Evolutionary conservation across 108 stramenopile genomes (phyloP).

Genomic region (Hondaea fermentalgiana): DNA sequence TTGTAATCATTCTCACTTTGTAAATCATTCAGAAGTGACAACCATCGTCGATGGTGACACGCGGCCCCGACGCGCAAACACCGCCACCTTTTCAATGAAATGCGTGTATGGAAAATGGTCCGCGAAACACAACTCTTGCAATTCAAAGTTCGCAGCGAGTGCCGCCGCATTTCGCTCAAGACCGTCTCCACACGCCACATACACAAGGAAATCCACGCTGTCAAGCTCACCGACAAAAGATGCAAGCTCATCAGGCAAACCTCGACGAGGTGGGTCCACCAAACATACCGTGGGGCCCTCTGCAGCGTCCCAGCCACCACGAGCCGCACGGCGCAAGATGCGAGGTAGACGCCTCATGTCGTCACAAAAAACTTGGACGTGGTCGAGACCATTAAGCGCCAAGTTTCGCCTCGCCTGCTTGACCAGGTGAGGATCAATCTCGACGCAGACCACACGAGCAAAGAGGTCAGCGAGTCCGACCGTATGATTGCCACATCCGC

Average conservation of each 20-base stretch:
- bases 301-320: background rate
- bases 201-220: background rate
- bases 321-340: background rate
- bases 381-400: background rate
- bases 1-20: too few relatives aligned
- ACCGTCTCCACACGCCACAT: background rate
- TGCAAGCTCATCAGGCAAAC: background rate
- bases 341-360: background rate
- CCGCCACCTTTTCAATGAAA: background rate
- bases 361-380: background rate
- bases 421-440: background rate
- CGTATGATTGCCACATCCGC: background rate
- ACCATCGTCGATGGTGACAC: too few relatives aligned
- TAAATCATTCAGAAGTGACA: too few relatives aligned
- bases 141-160: background rate
- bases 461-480: background rate
- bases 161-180: background rate
- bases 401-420: background rate
- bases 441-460: background rate
- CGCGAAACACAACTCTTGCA: background rate
- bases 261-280: background rate
- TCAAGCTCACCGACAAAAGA: background rate
- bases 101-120: conserved; percentile 14
- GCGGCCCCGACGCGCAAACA: background rate
- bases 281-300: background rate